Evolutionary conservation across 2,329 filamentous ascomycete genomes (phyloP), one percentile per base, ranked within the genome.

Genomic region (Fusarium pseudoanthophilum): DNA sequence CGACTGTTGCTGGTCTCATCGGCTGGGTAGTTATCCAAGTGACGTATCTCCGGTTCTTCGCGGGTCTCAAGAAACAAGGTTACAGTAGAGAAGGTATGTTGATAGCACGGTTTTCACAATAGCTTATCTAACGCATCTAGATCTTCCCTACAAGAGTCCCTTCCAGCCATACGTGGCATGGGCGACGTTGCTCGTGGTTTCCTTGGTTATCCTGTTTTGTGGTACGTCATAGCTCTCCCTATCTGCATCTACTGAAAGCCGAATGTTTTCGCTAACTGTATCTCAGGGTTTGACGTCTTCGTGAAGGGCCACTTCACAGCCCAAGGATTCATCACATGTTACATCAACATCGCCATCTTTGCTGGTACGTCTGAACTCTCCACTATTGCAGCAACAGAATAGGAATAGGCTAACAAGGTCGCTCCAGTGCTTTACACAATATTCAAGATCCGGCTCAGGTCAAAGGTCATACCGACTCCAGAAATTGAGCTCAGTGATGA

Each of bases 101-200:
- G 2, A 43, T 4, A 16, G 7, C 9, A 3, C 0, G 1, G 1
- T 6, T 16, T 5, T 16, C 2, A 1, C 2, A 1, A 5, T 1
- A 26, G 5, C 7, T 13, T 21, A 1, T 5, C 32, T 59, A 11
- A 59, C 20, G 15, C 21, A 2, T 4, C 3, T 6, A 59, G 56
- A 59, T 14, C 56, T 59, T n/a, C 56, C 56, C 0, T 59, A 59
- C 8, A 59, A 59, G 11, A 51, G 56, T 14, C 56, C 56, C 10
- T 28, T 59, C 6, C 56, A 59, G 3, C 56, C 56, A 4, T 59
- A 59, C 6, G 24, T 49, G 24, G 56, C 40, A 7, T 49, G 56
- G 42, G 56, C 24, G 0, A 59, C 56, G 4, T 36, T 59, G 8
- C 1, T 59, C 0, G 18, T 59, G 24, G 42, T 59, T 1, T 49